These are phyloP conservation scores for Trichoderma koningiopsis DNA, from an alignment of 2,329 filamentous ascomycete species.

Conservation along the genomic window DNA sequence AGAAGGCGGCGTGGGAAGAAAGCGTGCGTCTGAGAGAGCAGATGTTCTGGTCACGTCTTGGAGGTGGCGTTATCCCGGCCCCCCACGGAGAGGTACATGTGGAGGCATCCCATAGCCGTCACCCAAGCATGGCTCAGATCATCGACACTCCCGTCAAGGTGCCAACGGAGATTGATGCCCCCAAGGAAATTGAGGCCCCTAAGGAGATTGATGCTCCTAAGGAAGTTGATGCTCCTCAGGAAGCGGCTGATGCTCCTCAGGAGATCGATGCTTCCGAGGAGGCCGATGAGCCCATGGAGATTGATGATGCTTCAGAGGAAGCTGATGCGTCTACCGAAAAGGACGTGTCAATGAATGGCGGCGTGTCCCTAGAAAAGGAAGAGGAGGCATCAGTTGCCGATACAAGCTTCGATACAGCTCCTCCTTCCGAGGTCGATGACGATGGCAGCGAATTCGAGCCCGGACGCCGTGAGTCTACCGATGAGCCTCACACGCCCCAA, in stretches of 20 bases:
- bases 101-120: constrained; percentile 40
- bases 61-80: constrained; percentile 83
- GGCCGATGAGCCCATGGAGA: neutral
- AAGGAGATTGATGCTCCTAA: neutral
- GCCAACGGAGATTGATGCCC: neutral
- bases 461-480: constrained; percentile 11
- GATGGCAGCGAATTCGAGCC: constrained; percentile 23
- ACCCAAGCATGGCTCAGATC: constrained; percentile 39
- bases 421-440: constrained; percentile 15
- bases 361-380: constrained; percentile 1
- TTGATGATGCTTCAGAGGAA: neutral
- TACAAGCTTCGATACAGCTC: constrained; percentile 9
- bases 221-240: neutral
- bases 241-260: neutral
- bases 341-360: neutral
- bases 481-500: constrained; percentile 37
- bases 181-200: neutral
- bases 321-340: neutral
- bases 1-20: constrained; percentile 92
- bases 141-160: neutral
- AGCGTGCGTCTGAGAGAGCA: constrained; percentile 84
- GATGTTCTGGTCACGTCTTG: constrained; percentile 96
- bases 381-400: constrained; percentile 8
- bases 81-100: constrained; percentile 35
- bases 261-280: neutral